Evolutionary conservation across 148 eudicot species (phyloP), one percentile per base, ranked within the genome.

Genomic region (Cornus kousa): DNA sequence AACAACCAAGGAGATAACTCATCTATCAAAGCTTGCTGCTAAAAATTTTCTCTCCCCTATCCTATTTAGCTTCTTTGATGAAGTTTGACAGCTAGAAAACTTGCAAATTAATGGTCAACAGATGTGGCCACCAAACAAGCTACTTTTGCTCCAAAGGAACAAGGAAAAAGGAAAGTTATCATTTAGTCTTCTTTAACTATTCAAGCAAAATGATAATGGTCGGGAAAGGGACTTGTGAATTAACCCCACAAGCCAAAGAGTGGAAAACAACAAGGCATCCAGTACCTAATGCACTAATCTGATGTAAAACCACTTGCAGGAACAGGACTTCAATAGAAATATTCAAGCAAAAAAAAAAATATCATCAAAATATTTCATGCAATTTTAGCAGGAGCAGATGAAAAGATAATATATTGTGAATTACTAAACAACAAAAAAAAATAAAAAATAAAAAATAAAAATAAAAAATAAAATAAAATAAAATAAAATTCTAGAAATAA

Each of bases 251-350:
- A 23, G 59, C 74, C 32, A 9, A 31, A 33, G 72, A 68, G 72
- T 68, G 73, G 79, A 53, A 77, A 77, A 77, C 66, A 77, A 77
- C 46, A 50, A 68, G 73, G 53, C 79, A 68, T 53, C 57, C 65
- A 68, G 20, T 46, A 67, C 40, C 72, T 46, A 76, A 43, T 16
- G 3, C 59, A 65, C 40, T 17, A 12, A 70, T 39, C 39, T 37
- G 46, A 69, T 69, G 39, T 35, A 69, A 43, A 43, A 19, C 6
- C 17, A 32, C 48, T 43, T 3, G 48, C 46, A 69, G 20, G 35
- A 33, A 35, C 72, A 69, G 22, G 46, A 20, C 9, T 35, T 35
- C 22, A 16, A 6, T 35, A 37, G 48, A 69, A 53, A 69, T 5
- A 53, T 31, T 39, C 31, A 40, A 71, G 4, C 28, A 20, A 19